phyloP scores from a whole-genome alignment of 2,329 filamentous ascomycete genomes.

The Ophiostoma quercus region DNA sequence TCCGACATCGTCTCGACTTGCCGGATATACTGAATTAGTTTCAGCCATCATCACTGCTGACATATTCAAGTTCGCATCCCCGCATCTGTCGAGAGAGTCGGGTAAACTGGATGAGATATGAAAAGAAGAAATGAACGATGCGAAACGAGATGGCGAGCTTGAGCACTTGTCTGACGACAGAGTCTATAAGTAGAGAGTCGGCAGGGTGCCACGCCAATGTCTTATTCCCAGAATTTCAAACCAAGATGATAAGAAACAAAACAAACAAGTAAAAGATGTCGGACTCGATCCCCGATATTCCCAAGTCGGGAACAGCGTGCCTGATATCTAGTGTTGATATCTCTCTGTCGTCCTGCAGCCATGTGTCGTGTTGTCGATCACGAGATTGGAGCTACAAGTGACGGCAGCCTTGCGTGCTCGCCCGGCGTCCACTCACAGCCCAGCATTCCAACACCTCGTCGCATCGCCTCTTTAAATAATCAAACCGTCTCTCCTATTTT shows the following conservation, averaged over 20 bases:
- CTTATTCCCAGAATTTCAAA: background rate
- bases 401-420: conserved; percentile 23
- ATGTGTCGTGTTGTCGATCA: conserved; percentile 6
- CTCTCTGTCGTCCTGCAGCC: background rate
- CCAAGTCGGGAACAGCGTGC: background rate
- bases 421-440: background rate
- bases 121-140: background rate
- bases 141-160: background rate
- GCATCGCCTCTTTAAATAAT: background rate
- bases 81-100: conserved; percentile 1
- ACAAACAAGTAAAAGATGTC: background rate
- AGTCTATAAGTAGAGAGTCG: too few species aligned
- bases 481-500: too few species aligned
- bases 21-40: background rate
- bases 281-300: background rate
- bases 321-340: background rate
- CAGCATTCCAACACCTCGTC: background rate
- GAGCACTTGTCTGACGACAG: background rate
- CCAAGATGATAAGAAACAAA: background rate
- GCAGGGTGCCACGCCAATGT: background rate
- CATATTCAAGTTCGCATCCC: background rate
- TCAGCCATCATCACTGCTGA: background rate
- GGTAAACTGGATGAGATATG: background rate
- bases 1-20: background rate
- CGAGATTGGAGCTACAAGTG: conserved; percentile 19